Conservation (phyloP, 176 grass and related monocot genomes). For the Musa troglodytarum region DNA sequence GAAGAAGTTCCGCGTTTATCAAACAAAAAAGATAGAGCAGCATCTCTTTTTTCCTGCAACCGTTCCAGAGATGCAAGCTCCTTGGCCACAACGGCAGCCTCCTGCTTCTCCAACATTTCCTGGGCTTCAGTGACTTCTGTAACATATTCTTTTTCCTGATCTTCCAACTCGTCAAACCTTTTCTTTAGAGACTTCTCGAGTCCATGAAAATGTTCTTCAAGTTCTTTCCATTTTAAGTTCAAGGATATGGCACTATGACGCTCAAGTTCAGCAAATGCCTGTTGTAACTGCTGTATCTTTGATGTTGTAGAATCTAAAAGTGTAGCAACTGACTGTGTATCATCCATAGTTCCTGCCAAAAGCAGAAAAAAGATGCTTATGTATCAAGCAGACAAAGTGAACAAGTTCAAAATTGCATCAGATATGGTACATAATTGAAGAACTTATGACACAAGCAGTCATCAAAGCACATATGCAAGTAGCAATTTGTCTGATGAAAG, state of each 20-base stretch:
- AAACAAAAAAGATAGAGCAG: constrained; percentile 61
- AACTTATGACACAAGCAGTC: too few relatives aligned
- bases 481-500: too few relatives aligned
- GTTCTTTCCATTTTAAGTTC: constrained; percentile 89
- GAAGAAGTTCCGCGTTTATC: constrained; percentile 28
- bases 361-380: background rate
- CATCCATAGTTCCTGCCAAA: constrained; percentile 31
- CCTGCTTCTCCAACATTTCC: constrained; percentile 50
- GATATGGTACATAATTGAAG: too few relatives aligned
- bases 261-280: constrained; percentile 63
- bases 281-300: constrained; percentile 77
- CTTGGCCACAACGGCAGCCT: constrained; percentile 66
- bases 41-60: constrained; percentile 69
- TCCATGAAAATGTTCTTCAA: constrained; percentile 83
- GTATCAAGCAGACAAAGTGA: background rate
- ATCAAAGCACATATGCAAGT: too few relatives aligned
- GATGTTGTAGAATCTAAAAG: constrained; percentile 77
- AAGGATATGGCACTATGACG: constrained; percentile 55
- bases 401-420: background rate
- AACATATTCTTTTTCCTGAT: constrained; percentile 65
- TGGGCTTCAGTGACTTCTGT: constrained; percentile 31
- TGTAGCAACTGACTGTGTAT: constrained; percentile 48
- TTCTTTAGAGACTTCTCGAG: constrained; percentile 71
- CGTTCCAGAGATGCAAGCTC: constrained; percentile 67
- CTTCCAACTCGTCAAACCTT: constrained; percentile 60